Base-by-base conservation (phyloP, 352 stramenopile genomes). In the Phytophthora sp. region DNA sequence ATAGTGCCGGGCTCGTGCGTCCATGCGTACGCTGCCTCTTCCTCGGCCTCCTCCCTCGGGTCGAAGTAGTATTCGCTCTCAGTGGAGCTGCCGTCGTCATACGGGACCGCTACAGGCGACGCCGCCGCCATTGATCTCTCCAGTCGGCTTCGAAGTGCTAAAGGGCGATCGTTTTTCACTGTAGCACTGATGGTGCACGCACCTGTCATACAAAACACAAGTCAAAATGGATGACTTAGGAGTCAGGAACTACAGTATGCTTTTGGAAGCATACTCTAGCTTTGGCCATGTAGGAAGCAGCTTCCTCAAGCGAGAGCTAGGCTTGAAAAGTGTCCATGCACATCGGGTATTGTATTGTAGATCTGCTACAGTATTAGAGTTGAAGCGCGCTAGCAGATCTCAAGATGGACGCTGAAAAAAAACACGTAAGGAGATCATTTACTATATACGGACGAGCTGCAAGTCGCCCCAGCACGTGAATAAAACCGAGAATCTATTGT, bases 11-110 rank as follows among this genome's bases (percentile, higher is more conserved):
- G 11, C 27, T 29, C 23, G 26, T 57, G 53, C 9, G 21, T 20
- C 46, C 47, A 58, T 16, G 35, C 13, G 20, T 39, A 26, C 15
- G 39, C 23, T 12, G 26, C 46, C 9, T 41, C 27, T 23, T 47
- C 33, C 49, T 58, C 44, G 9, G 27, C 21, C 16, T 63, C 49
- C 30, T 69, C 57, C 7, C 1, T 12, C 7, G 51, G 49, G 7
- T 72, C 63, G 33, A 69, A 69, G 46, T 76, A 76, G 11, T 68
- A 66, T 49, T 76, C 69, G 44, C 56, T 73, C 44, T 76, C 69
- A 4, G 69, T 76, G 35, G 69, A 73, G 63, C 69, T 73, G 16
- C 69, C 63, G 42, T 73, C 69, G 54, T 76, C 58, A 42, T 73
- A 69, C 21, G 23, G 7, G 7, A 42, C 20, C 9, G 21, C 16